Evolutionary conservation across 1,284 basidiomycete species (phyloP).

Genomic region (Austroboletus novae-zelandiae): DNA sequence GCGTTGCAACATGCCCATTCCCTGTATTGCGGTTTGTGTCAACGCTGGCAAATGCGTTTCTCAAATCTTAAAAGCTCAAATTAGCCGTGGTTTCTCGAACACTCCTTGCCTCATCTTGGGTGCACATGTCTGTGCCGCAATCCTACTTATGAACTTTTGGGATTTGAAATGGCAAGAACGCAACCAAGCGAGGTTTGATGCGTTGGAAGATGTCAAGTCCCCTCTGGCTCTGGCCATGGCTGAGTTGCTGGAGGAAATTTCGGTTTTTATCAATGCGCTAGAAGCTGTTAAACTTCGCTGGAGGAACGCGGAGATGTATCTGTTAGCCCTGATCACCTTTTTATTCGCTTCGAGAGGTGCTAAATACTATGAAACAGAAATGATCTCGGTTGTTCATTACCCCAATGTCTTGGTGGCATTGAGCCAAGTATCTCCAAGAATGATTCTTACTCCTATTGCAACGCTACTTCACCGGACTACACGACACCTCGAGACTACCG

Average conservation of each 20-base stretch:
- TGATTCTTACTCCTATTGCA: slow-evolving; percentile 8
- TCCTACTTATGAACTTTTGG: slow-evolving; percentile 49
- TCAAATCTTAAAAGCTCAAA: slow-evolving; percentile 56
- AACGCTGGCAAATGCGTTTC: slow-evolving; percentile 64
- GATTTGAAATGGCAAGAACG: slow-evolving; percentile 46
- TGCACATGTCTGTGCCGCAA: slow-evolving; percentile 44
- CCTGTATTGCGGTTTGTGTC: slow-evolving; percentile 63
- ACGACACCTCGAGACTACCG: slow-evolving; percentile 9
- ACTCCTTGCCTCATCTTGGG: slow-evolving; percentile 40
- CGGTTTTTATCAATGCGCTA: slow-evolving; percentile 40
- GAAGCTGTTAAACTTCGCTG: slow-evolving; percentile 42
- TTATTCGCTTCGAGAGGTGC: neutral
- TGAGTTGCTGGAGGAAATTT: slow-evolving; percentile 40
- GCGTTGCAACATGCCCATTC: slow-evolving; percentile 36
- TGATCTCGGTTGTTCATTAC: slow-evolving; percentile 28
- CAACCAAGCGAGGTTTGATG: slow-evolving; percentile 21
- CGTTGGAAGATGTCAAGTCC: slow-evolving; percentile 42
- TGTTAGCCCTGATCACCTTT: slow-evolving; percentile 38
- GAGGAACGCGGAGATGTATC: slow-evolving; percentile 39
- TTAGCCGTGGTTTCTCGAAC: slow-evolving; percentile 41
- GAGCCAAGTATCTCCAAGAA: slow-evolving; percentile 20
- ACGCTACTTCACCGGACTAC: slow-evolving; percentile 14
- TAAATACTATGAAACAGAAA: slow-evolving; percentile 19
- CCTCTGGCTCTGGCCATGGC: slow-evolving; percentile 39
- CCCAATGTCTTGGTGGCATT: slow-evolving; percentile 26